Evolutionary conservation across 2,329 filamentous ascomycete species (phyloP), one percentile per base, ranked within the genome.

Genomic region (Talaromyces sp.): DNA sequence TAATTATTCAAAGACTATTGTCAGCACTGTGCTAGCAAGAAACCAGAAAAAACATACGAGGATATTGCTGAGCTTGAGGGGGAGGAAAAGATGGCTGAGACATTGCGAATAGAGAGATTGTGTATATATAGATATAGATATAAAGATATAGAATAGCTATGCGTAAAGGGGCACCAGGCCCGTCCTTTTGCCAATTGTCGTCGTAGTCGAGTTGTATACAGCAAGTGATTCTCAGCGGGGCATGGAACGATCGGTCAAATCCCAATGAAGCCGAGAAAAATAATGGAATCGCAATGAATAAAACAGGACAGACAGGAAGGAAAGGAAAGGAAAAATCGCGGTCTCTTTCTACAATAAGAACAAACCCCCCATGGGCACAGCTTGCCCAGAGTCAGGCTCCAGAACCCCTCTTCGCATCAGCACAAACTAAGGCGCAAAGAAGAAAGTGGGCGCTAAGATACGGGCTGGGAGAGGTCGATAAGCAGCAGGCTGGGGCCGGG

Each of bases 41-140:
- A 13, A 58, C 38, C 13, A 17, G 38, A 29, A n/a, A 26, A 50
- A 56, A 64, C 63, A n/a, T 64, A 64, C 62, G 59, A 58, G 62
- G 62, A n/a, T 58, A 64, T 41, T 64, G 49, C 41, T 63, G 52
- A 17, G 53, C 61, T 31, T 64, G 63, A 13, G 63, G 61, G 4
- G 61, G 63, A 46, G 61, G 63, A 54, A 56, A 64, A 24, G 58
- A 21, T 26, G 55, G 27, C 24, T 64, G 62, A 14, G 59, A 54
- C 58, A 61, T 58, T 31, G 49, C 38, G 43, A 27, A 31, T 29
- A 31, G 11, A 26, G 21, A 13, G 29, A 41, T 31, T 46, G 46
- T 50, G 21, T 35, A 50, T 54, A 51, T 51, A 46, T 27, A 57
- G 19, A 43, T 53, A 26, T 6, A 13, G 49, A 38, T 54, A 7